Evolutionary conservation across 139 green algal species (phyloP), one percentile per base, ranked within the genome.

Genomic region (Chlorella sp.): DNA sequence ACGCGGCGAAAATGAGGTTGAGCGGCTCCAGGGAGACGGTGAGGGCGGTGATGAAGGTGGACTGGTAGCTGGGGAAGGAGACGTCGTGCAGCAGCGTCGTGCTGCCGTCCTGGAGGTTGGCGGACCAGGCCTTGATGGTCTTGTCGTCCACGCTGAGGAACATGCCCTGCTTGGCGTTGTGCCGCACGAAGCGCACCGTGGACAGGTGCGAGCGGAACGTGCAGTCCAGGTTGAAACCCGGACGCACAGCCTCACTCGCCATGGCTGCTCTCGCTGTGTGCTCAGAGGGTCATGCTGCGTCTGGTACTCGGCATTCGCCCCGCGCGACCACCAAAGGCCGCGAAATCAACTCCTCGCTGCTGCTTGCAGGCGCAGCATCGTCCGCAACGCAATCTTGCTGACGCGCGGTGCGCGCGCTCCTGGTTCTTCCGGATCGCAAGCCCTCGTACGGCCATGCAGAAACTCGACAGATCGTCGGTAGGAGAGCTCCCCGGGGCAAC

Each of bases 211-310:
- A 70, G 24, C 67, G 70, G 49, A 82, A 82, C 5, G 60, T 65
- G 1, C 42, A 34, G 20, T 86, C 69, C 24, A 82, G 61, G 60
- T 86, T 86, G 66, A 86, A 86, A 14, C 80, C 80, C 0, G 80
- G 76, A 24, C 80, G 32, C 32, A 70, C 6, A 35, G 59, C 14
- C 17, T 26, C 42, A 26, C 17, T 17, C 10, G 42, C 42, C 42
- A 55, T 55, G 42, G n/a, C n/a, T n/a, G n/a, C n/a, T n/a, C n/a
- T n/a, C n/a, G n/a, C n/a, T n/a, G n/a, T n/a, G n/a, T n/a, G n/a
- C n/a, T n/a, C n/a, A n/a, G n/a, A n/a, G n/a, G n/a, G n/a, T n/a
- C n/a, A n/a, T n/a, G n/a, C n/a, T n/a, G n/a, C n/a, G n/a, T n/a
- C n/a, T n/a, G n/a, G n/a, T n/a, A n/a, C n/a, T n/a, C n/a, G n/a